Base-by-base conservation (phyloP, 1,139 yeast species). In the Geotrichum klebahnii region DNA sequence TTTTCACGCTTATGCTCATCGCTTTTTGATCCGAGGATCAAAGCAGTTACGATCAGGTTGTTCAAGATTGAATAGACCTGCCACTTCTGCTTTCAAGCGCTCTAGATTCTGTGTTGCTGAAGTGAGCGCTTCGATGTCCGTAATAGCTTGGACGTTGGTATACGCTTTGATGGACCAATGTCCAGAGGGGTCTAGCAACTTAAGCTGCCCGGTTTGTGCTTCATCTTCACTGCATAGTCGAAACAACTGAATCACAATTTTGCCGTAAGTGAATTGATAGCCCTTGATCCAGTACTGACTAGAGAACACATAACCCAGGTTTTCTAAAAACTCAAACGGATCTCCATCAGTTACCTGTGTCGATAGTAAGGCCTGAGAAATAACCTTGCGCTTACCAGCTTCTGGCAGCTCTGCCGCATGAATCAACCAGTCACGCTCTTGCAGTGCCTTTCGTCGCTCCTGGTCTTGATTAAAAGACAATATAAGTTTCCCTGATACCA, bases 391-490 rank as follows among this genome's bases (percentile, higher is more conserved):
- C 55, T 77, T 85, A 6, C 96, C 96, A 3, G 95, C 95, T 31
- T 85, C 82, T 0, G 97, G 97, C 14, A 88, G 83, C 67, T 89
- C 97, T 6, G 81, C 73, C 20, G 84, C 74, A 57, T 81, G 84
- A 26, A 88, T 60, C 0, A 82, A 75, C 95, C 95, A 85, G 4
- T 45, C 23, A 19, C 57, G 50, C 23, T 49, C 45, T 28, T 48
- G 45, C 5, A 19, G 37, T 2, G 32, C 28, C 17, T 10, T n/a
- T 10, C 42, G 33, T 8, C 36, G 8, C 6, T 8, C n/a, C 8
- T 6, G 36, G 14, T 12, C 19, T 12, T 33, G 36, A 6, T 6
- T 33, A 14, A 26, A 26, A 26, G 29, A 26, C 6, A 26, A 10
- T 8, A 26, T 10, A 6, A 26, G 10, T 8, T 33, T 3, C 19